Evolutionary conservation across 2,329 filamentous ascomycete species (phyloP), one percentile per base, ranked within the genome.

Genomic region (Septoria linicola): DNA sequence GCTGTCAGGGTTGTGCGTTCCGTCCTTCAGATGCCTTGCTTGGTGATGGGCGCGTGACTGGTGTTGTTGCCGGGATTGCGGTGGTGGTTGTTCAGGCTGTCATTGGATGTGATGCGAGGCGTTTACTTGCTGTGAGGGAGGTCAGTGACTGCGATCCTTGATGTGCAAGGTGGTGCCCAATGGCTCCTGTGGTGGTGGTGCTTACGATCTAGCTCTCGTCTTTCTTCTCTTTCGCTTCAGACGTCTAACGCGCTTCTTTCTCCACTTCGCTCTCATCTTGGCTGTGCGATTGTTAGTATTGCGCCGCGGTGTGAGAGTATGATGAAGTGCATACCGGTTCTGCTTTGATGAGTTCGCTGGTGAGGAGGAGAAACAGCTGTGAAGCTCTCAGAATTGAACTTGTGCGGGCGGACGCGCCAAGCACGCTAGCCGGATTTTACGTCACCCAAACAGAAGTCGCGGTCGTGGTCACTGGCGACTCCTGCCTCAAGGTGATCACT

Each of bases 151-250:
- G 25, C n/a, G n/a, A n/a, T 14, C 20, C n/a, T 2, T 30, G 17
- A 10, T 20, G 8, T 14, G 30, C 25, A 30, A 21, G 41, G 16
- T 30, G 35, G 17, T n/a, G 46, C 16, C 27, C 46, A 45, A 43
- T 50, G 35, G 37, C 27, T n/a, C n/a, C n/a, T 36, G 36, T 4
- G 7, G 11, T 14, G 25, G 10, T 23, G 20, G 37, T 45, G 78
- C 90, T 83, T 83, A 97, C 93, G 85, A 91, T 81, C 93, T 81
- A 71, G 92, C 93, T 76, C 93, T 85, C 80, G 93, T 96, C 92
- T 99, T 99, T 90, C 93, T 95, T 82, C 93, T 90, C 91, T 99
- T 99, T 76, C 91, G 87, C 88, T 97, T 97, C 78, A 99, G 89
- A 79, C 93, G 87, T 72, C 93, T 84, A 80, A 96, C 91, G 77